Base-by-base conservation (phyloP, 1,284 basidiomycete species). In the Pyrrhoderma noxium region DNA sequence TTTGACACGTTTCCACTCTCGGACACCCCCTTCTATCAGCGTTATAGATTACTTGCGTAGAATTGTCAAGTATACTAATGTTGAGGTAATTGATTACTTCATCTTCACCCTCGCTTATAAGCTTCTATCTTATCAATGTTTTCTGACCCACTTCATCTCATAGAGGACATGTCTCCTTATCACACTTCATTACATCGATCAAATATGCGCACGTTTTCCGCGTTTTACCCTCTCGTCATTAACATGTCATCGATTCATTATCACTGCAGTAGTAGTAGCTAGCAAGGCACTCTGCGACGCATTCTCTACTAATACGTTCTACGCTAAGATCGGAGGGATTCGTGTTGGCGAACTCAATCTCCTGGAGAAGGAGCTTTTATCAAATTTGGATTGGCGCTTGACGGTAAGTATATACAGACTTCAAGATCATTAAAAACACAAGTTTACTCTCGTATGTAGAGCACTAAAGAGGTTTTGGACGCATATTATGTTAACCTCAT, bases 211-310 rank as follows among this genome's bases (percentile, higher is more conserved):
- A 49, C 82, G 89, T 58, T 79, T 83, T 59, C 87, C 91, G 35
- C 74, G 80, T 45, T 95, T 95, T 71, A 94, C 89, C 36, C 79
- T 98, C 58, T 89, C 90, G 39, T 95, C 91, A 31, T 79, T 95
- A 62, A 97, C 94, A 27, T 93, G 93, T 61, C 94, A 96, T 70
- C 90, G 93, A 51, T 96, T 96, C 70, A 77, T 94, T 64, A 95
- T 95, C 69, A 79, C 93, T 47, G 80, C 91, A 58, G 84, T 94
- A 63, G 81, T 86, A 37, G 85, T 93, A 51, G 83, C 89, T 52
- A 87, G 82, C 68, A 96, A 97, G 69, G 89, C 90, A 1, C 80
- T 95, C 49, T 94, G 89, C 67, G 93, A 97, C 69, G 80, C 84
- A 16, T 96, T 96, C 66, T 93, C 89, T 70, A 90, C 89, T 42